Evolutionary conservation across 148 eudicot genomes (phyloP), one percentile per base, ranked within the genome.

Genomic region (Agrostemma githago): DNA sequence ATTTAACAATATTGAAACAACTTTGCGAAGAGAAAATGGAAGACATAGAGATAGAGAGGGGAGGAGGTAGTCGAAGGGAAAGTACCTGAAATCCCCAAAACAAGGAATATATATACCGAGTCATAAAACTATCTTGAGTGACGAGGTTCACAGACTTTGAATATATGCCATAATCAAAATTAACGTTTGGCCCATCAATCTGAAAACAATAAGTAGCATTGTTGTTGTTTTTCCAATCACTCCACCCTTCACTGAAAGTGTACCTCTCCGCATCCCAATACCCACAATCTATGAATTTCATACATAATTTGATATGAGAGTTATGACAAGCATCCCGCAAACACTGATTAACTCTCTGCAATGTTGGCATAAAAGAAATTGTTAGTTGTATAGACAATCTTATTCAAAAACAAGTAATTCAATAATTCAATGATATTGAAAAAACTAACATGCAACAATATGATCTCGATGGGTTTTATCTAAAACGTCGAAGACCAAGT

Each of bases 11-110:
- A 48, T 6, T 46, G 7, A 6, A 46, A 46, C 51, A 48, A 9
- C 12, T 43, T 21, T 20, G 26, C 7, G 37, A 62, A 8, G 11
- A 34, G 65, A 20, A 62, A 62, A 26, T 26, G 39, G 37, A 20
- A 65, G 39, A 39, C 43, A 65, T 2, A 65, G 42, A 39, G 48
- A n/a, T 19, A 63, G 62, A 44, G 26, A 48, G 34, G 34, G 34
- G 34, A 26, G 34, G 34, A 26, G 46, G 63, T 34, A 43, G 16
- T 48, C 2, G 10, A 19, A 21, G 41, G 14, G 19, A 34, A 16
- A 19, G 40, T 85, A 89, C 97, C 97, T 89, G 97, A 77, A 92
- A 92, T 43, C 94, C 97, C 97, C 97, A 92, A 75, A 89, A 86
- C 74, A 92, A 76, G 38, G 97, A 85, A 77, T 92, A 92, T 48